Evolutionary conservation across 495 filamentous ascomycete species (phyloP), one percentile per base, ranked within the genome.

Genomic region (Hyaloscypha bicolor): DNA sequence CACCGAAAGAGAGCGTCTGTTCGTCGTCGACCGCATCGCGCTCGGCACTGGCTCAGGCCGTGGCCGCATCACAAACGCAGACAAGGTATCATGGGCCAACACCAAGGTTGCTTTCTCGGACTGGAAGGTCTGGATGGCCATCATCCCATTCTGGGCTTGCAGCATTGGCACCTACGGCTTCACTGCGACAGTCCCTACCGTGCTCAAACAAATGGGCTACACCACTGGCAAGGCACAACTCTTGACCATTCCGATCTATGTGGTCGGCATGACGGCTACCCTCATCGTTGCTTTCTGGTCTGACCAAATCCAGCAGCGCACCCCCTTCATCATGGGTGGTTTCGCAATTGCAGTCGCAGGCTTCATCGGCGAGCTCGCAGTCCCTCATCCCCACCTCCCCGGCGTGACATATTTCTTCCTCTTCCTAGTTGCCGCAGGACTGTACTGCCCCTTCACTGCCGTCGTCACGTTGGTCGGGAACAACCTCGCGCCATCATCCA

Each of bases 51-150:
- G 60, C 14, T 62, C 60, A 33, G 57, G 57, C 6, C 35, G 14
- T 16, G 60, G 60, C 1, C 37, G 42, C 2, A 37, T 62, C 25
- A 48, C 35, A 9, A 62, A 48, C 25, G 35, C 37, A 8, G 60
- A 62, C 22, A 52, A 62, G 39, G 22, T 62, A 14, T n/a, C 16
- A 5, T 29, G 16, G n/a, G 32, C 22, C 3, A 11, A 51, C 9
- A 48, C 67, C 32, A 62, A 12, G 14, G 48, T 55, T 2, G 86
- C 88, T 53, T 72, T 96, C 22, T 86, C 82, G 64, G 93, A 97
- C 72, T 96, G 91, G 91, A 96, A 97, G 79, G 96, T 90, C 62
- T 96, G 86, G 79, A 71, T 83, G 0, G 88, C 85, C 8, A 88
- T 90, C 72, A 75, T 87, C 25, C 89, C 92, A 56, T 93, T 92